Evolutionary conservation across 1,139 yeast species (phyloP), one percentile per base, ranked within the genome.

Genomic region (Ogataea hybrid): DNA sequence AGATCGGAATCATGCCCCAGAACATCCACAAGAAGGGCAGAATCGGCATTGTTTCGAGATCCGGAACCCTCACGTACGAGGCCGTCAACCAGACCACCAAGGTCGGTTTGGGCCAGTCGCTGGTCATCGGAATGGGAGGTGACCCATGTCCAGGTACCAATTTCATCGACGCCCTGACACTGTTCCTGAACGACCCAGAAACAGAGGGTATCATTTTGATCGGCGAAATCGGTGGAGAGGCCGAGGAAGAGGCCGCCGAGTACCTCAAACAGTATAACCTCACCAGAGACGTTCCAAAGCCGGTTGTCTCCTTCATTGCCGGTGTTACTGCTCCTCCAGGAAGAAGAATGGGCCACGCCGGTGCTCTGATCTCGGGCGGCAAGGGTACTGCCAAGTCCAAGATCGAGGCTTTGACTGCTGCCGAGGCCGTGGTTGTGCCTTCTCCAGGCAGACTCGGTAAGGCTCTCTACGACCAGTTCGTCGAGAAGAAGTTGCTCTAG

Each of bases 291-390:
- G 87, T 79, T 64, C 96, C 98, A 64, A 88, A 92, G 77, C 99
- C 99, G 35, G 97, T 92, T 54, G 96, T 90, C 53, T 86, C 97
- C 28, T 92, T 94, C 77, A 92, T 92, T 68, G 98, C 99, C 52
- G 98, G 98, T 75, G 84, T 90, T 52, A 89, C 97, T 59, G 97
- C 98, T 61, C 97, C 97, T 57, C 97, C 97, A 68, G 98, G 98
- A 66, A 90, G 96, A 75, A 90, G 98, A 78, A 92, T 92, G 97
- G 99, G 99, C 60, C 99, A 92, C 71, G 97, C 98, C 49, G 98
- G 99, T 77, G 99, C 98, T 70, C 88, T 92, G 63, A 92, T 92
- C 54, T 86, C 96, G n/a, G n/a, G n/a, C n/a, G n/a, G n/a, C n/a
- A n/a, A n/a, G n/a, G n/a, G n/a, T n/a, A n/a, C n/a, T n/a, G n/a